Conservation (phyloP, 2,329 filamentous ascomycete species). For the Biscogniauxia marginata region DNA sequence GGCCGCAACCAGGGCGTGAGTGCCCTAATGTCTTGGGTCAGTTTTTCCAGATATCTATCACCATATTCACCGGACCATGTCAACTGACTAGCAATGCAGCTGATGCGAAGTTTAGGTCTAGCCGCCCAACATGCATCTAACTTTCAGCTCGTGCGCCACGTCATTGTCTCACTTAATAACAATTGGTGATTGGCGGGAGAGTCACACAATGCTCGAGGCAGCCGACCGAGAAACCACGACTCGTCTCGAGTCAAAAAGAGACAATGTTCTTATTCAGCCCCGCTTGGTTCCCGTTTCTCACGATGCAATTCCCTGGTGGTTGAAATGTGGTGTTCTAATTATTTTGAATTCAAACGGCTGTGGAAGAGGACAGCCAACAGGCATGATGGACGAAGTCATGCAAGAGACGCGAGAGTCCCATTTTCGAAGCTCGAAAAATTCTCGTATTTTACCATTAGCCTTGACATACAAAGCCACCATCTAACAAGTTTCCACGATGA, state of each 20-base stretch:
- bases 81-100: neutral
- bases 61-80: neutral
- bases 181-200: slow-evolving; percentile 4
- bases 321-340: slow-evolving; percentile 16
- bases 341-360: slow-evolving; percentile 2
- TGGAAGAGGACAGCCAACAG: slow-evolving; percentile 5
- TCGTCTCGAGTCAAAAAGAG: slow-evolving; percentile 9
- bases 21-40: too few relatives aligned
- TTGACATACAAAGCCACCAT: neutral
- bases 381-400: neutral
- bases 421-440: slow-evolving; percentile 2
- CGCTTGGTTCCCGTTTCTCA: neutral
- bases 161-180: neutral
- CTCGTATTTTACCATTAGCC: slow-evolving; percentile 11
- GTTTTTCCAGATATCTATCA: too few relatives aligned
- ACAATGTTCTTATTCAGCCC: slow-evolving; percentile 9
- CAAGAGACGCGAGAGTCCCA: neutral
- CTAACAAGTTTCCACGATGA: neutral
- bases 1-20: neutral
- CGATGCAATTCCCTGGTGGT: slow-evolving; percentile 9
- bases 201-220: slow-evolving; percentile 13
- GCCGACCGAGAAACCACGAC: slow-evolving; percentile 4
- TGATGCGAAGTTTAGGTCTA: neutral
- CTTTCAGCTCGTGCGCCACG: neutral
- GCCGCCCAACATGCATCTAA: neutral